Evolutionary conservation across 202 grass and related monocot genomes (phyloP).

Genomic region (Digitaria exilis): DNA sequence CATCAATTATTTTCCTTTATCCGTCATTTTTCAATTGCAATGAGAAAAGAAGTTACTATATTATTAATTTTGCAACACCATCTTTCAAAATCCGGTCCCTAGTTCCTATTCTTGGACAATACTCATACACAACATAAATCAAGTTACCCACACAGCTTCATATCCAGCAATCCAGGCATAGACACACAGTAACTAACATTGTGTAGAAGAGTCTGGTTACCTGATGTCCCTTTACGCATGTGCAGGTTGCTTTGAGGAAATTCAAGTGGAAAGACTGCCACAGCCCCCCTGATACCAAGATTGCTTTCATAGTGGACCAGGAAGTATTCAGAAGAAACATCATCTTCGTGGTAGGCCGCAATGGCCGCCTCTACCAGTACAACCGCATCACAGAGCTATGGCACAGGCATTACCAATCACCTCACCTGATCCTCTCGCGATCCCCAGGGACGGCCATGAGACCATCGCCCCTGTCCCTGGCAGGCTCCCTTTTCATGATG

Average conservation of each 20-base stretch:
- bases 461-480: slow-evolving; percentile 53
- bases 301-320: slow-evolving; percentile 94
- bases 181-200: no score
- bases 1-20: neutral
- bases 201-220: neutral
- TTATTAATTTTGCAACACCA: neutral
- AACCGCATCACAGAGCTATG: slow-evolving; percentile 95
- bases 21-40: neutral
- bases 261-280: slow-evolving; percentile 98
- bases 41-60: neutral
- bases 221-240: neutral
- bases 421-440: slow-evolving; percentile 81
- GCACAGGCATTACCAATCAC: slow-evolving; percentile 87
- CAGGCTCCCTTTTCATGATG: slow-evolving; percentile 85
- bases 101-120: neutral
- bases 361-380: slow-evolving; percentile 84
- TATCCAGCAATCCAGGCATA: neutral
- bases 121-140: neutral
- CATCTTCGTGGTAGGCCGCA: slow-evolving; percentile 70
- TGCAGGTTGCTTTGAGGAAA: slow-evolving; percentile 72
- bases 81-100: neutral
- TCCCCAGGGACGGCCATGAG: slow-evolving; percentile 79
- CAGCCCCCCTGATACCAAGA: slow-evolving; percentile 69
- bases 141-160: neutral
- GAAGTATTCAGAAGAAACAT: slow-evolving; percentile 83